These are phyloP conservation scores for Lyophyllum decastes DNA, from an alignment of 768 basidiomycete species.

Conservation along the genomic window DNA sequence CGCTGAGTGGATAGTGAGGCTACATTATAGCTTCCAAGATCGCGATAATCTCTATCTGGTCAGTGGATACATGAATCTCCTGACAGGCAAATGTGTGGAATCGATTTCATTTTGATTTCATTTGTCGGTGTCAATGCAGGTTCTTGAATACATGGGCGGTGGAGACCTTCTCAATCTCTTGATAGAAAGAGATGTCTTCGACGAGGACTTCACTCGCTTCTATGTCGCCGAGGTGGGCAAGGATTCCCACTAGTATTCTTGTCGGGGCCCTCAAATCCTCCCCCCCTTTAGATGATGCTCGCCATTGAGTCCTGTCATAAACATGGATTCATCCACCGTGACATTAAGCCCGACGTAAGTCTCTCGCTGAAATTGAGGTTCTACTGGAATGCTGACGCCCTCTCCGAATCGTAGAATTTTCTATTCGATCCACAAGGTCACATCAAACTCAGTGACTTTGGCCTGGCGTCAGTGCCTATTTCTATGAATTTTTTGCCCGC, in stretches of 20 bases:
- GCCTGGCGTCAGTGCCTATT: conserved; percentile 78
- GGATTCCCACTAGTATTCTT: conserved; percentile 10
- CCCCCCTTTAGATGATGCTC: conserved; percentile 74
- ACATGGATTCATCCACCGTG: conserved; percentile 95
- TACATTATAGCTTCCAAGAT: conserved; percentile 95
- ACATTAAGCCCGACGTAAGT: conserved; percentile 92
- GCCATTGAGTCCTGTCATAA: conserved; percentile 93
- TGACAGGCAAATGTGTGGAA: conserved; percentile 10
- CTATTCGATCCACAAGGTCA: conserved; percentile 93
- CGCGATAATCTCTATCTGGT: conserved; percentile 94
- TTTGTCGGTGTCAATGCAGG: conserved; percentile 48
- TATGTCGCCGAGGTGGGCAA: conserved; percentile 88
- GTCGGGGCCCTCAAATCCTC: conserved; percentile 20
- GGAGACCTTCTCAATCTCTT: conserved; percentile 95
- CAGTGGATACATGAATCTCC: conserved; percentile 44
- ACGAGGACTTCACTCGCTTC: conserved; percentile 89
- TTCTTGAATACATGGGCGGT: conserved; percentile 94
- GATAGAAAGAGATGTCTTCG: conserved; percentile 89
- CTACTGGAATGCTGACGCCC: conserved; percentile 16
- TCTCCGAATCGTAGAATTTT: conserved; percentile 70
- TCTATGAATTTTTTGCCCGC: conserved; percentile 5
- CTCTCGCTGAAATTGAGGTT: conserved; percentile 13
- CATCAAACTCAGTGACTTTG: conserved; percentile 94
- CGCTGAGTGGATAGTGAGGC: conserved; percentile 92
- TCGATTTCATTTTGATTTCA: conserved; percentile 60